Evolutionary conservation across 1,139 yeast species (phyloP), one percentile per base, ranked within the genome.

Genomic region (Nadsonia starkeyi-henricii): DNA sequence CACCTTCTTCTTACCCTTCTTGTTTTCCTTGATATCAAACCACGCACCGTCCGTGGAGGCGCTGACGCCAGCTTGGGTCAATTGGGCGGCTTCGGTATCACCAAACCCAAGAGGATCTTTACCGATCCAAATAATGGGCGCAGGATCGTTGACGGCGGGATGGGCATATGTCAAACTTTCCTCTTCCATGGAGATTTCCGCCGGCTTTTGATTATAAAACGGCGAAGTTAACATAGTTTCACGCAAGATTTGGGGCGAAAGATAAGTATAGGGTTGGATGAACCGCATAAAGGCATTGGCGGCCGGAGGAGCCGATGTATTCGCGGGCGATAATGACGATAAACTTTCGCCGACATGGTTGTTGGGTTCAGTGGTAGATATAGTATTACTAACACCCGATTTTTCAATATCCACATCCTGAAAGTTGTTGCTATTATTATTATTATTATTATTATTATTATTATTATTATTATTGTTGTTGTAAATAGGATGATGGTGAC

Each of bases 81-180:
- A 56, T 46, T 73, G 68, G 45, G 71, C 73, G 13, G 83, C 75
- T 57, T 84, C 79, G 19, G 60, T 62, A 1, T 73, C 66, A 2
- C 95, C 81, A 60, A 85, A 74, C 0, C 97, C 97, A 73, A 78
- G 75, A 7, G 84, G 79, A 65, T 91, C 98, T 51, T 72, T 71
- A 7, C 96, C 94, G 55, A 91, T 76, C 98, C 98, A 91, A 20
- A 91, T 69, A 23, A 73, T 70, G 3, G 95, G 95, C 56, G 80
- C 74, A 42, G 70, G 66, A 0, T 79, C 81, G 20, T 75, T 68
- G 9, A 81, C 77, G 2, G 85, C 81, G 1, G 97, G 96, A 56
- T 76, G 74, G 57, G 77, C 75, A 65, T 80, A 91, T 3, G 95
- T 94, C 51, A 68, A 70, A 41, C 64, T 63, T 58, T 66, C 69